A percentile compares a stretch with the other conserved stretches of the same genome.
Evolutionary conservation across 1,139 yeast genomes (phyloP).

Genomic region (Fermentozyma sake): DNA sequence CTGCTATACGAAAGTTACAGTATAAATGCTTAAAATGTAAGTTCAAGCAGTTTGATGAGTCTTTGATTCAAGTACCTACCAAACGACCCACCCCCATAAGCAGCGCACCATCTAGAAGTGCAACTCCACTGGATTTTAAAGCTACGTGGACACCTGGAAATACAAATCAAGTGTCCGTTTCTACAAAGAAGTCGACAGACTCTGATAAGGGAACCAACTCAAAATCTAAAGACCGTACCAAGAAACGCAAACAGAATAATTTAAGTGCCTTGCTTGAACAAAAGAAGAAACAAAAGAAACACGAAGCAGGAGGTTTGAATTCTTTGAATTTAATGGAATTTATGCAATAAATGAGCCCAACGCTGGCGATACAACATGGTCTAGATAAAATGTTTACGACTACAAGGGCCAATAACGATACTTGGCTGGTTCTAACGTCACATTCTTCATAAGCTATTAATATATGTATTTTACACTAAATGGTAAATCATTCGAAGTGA

Average conservation of each 20-base stretch:
- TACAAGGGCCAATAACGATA: too few species aligned
- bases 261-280: slow-evolving; percentile 35
- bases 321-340: slow-evolving; percentile 48
- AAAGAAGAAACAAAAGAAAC: slow-evolving; percentile 36
- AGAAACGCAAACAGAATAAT: slow-evolving; percentile 30
- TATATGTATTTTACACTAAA: too few species aligned
- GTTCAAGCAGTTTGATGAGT: slow-evolving; percentile 8
- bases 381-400: too few species aligned
- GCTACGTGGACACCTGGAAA: too few species aligned
- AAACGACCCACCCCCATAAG: slow-evolving; percentile 1
- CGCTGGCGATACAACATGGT: too few species aligned
- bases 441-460: too few species aligned
- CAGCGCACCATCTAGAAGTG: background rate
- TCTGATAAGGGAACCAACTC: slow-evolving; percentile 6
- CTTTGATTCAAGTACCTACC: slow-evolving; percentile 11
- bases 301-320: slow-evolving; percentile 18
- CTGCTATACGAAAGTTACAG: slow-evolving; percentile 17
- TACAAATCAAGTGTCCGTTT: too few species aligned
- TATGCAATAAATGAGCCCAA: slow-evolving; percentile 20
- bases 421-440: too few species aligned
- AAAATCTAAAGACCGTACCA: slow-evolving; percentile 21
- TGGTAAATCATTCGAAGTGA: too few species aligned
- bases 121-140: too few species aligned
- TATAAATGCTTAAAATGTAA: slow-evolving; percentile 30
- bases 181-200: background rate